Evolutionary conservation across 1,284 basidiomycete species (phyloP), one percentile per base, ranked within the genome.

Genomic region (Leccinum pachyderme): DNA sequence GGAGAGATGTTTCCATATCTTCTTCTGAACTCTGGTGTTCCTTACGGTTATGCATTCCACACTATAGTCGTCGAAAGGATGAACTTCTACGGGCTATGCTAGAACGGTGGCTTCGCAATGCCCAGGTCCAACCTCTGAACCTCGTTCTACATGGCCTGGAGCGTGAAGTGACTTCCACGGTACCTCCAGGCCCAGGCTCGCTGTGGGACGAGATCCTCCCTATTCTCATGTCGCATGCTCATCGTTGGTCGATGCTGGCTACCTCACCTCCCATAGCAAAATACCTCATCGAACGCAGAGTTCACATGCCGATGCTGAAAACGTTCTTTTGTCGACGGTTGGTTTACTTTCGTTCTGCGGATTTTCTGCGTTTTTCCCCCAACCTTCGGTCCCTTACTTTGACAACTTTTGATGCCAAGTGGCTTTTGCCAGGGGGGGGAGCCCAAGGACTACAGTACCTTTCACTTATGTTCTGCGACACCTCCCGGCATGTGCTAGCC

Each of bases 11-110:
- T 41, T 39, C 49, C 18, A 15, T 22, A 27, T 49, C 49, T 35
- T 39, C n/a, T 6, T 41, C 49, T 27, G 49, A 49, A 49, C 49
- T 49, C 35, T 49, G 49, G 49, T 41, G 35, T 49, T 49, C 49
- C 27, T 25, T 49, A 18, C 49, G 12, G 6, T 15, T 49, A 28
- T 29, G 35, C 27, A 11, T 49, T 6, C 27, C 33, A 5, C 7
- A 22, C 27, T 39, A 41, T 24, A 15, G 24, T 11, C 24, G 4
- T 12, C 33, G 35, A 29, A 49, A 29, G 12, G 35, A 33, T 41
- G 35, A 41, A 49, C 25, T 29, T n/a, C 27, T 49, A 18, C 24
- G 35, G 25, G 12, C 25, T 41, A 37, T 28, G 11, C 35, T 49
- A 22, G 49, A 41, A 24, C 7, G 18, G n/a, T 49, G 49, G 49